A percentile compares a stretch with the other conserved stretches of the same genome.
Evolutionary conservation across 2,329 filamentous ascomycete genomes (phyloP).

Genomic region (Tricladium varicosporioides): DNA sequence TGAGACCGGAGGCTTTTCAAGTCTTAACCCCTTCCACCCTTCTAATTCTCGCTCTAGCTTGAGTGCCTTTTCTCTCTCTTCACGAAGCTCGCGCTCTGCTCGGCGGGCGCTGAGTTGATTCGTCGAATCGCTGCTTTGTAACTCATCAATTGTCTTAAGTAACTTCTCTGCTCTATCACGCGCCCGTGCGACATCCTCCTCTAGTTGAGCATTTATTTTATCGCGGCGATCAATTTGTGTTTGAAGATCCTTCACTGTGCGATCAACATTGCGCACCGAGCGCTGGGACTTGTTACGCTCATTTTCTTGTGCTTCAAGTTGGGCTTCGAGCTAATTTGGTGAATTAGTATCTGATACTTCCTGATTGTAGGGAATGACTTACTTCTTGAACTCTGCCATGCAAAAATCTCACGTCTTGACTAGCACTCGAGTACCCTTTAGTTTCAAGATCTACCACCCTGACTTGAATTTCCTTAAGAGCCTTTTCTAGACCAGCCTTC

Average conservation of each 20-base stretch:
- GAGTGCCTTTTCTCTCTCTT: slow-evolving; percentile 79
- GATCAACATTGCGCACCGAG: slow-evolving; percentile 87
- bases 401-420: slow-evolving; percentile 92
- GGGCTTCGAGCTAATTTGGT: slow-evolving; percentile 71
- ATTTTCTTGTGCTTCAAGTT: slow-evolving; percentile 79
- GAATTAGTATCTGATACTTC: slow-evolving; percentile 30
- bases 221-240: slow-evolving; percentile 90
- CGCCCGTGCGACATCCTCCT: slow-evolving; percentile 79
- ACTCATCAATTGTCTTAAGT: slow-evolving; percentile 86
- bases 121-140: slow-evolving; percentile 82
- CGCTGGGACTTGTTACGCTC: slow-evolving; percentile 79
- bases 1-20: slow-evolving; percentile 49
- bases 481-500: slow-evolving; percentile 86
- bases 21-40: slow-evolving; percentile 69
- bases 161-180: slow-evolving; percentile 91
- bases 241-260: slow-evolving; percentile 89
- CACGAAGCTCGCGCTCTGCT: slow-evolving; percentile 84
- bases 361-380: slow-evolving; percentile 38
- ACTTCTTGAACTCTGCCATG: slow-evolving; percentile 95
- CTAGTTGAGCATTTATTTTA: slow-evolving; percentile 76
- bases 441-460: slow-evolving; percentile 91
- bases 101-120: slow-evolving; percentile 79
- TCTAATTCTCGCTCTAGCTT: slow-evolving; percentile 87
- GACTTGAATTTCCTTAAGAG: slow-evolving; percentile 84
- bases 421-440: slow-evolving; percentile 91